Evolutionary conservation across 139 green algal genomes (phyloP), one percentile per base, ranked within the genome.

Genomic region (Mesotaenium endlicherianum): DNA sequence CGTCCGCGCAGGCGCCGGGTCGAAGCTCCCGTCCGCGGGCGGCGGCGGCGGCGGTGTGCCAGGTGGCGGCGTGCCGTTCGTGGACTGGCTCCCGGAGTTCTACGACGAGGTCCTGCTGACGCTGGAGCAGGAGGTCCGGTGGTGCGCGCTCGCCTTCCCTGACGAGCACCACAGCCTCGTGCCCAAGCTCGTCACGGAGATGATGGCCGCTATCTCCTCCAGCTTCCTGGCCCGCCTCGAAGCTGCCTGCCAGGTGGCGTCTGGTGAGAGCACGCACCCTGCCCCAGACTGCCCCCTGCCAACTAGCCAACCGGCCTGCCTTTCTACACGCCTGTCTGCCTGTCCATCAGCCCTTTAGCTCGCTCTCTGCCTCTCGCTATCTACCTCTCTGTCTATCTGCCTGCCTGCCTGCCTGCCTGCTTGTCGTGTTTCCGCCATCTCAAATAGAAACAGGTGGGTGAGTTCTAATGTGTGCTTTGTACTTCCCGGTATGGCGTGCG

Each of bases 51-150:
- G 8, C 5, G 75, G n/a, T 53, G 75, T 75, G 31, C 41, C 45
- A 84, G 17, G 16, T 4, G 17, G 3, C 3, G 57, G 57, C 30
- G 36, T 45, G 43, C 26, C 36, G 4, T 88, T 88, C 40, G 8
- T n/a, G 1, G 71, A 86, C 57, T 95, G 91, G 91, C 83, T 95
- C 34, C 84, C 91, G 45, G 60, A 39, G 6, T 93, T 95, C 53
- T 96, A 93, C 72, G 90, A 93, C 34, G 87, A 91, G 60, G 74
- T 95, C 30, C 69, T 92, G 67, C 44, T 74, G 0, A 50, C 85
- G 1, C 14, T 94, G 58, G 69, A 89, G 42, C 69, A 75, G 16
- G 94, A 97, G 82, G 77, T 86, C 5, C 76, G 47, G 0, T 97
- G 94, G 94, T 86, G 43, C 3, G 80, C 50, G 6, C 6, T 42